Percentiles rank a stretch among this genome's conserved stretches.
phyloP scores from a whole-genome alignment of 352 stramenopile genomes.

The Pythium rhizo-oryzae region DNA sequence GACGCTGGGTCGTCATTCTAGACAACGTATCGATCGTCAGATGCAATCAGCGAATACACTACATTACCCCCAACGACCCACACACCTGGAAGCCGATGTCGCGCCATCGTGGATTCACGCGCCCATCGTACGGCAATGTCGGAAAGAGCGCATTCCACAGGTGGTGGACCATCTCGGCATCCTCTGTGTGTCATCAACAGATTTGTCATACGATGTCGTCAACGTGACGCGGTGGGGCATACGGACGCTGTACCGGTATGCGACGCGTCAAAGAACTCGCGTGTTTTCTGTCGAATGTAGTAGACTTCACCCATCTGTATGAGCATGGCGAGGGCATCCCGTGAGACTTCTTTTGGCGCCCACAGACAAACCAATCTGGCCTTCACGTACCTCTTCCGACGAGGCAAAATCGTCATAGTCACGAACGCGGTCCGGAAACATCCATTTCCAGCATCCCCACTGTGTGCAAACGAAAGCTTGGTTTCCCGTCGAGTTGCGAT shows the following conservation, averaged over 20 bases:
- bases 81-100: slow-evolving; percentile 70
- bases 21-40: not conserved
- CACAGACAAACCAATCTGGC: not conserved
- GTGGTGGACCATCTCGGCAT: slow-evolving; percentile 63
- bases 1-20: slow-evolving; percentile 67
- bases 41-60: not conserved
- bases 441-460: slow-evolving; percentile 66
- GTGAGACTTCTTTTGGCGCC: not conserved
- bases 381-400: slow-evolving; percentile 45
- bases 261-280: slow-evolving; percentile 55
- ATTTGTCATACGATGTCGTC: not conserved
- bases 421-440: slow-evolving; percentile 52
- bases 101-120: slow-evolving; percentile 61
- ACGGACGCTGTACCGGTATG: slow-evolving; percentile 23
- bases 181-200: slow-evolving; percentile 35
- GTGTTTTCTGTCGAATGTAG: slow-evolving; percentile 53
- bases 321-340: not conserved
- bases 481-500: slow-evolving; percentile 6
- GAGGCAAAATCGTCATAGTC: slow-evolving; percentile 75
- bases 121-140: slow-evolving; percentile 65
- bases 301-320: slow-evolving; percentile 60
- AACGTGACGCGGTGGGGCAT: not conserved
- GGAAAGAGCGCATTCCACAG: slow-evolving; percentile 70
- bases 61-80: not conserved
- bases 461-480: slow-evolving; percentile 33